Conservation (phyloP, 495 filamentous ascomycete genomes). For the Talaromyces nanjingensis region DNA sequence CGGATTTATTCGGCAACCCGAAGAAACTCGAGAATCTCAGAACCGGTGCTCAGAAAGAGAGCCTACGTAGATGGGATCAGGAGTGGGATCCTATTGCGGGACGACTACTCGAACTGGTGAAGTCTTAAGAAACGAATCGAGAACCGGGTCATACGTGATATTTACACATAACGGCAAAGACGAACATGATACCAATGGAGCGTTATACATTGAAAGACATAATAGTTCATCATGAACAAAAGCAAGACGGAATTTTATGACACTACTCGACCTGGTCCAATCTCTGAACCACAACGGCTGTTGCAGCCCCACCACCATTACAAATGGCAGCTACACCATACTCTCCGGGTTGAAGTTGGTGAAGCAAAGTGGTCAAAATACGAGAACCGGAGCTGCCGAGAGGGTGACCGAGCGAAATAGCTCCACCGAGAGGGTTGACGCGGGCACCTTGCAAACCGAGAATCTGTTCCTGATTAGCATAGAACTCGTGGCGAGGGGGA, state of each 20-base stretch:
- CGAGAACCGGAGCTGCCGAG: conserved; percentile 89
- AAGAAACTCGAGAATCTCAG: conserved; percentile 54
- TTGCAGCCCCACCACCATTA: conserved; percentile 90
- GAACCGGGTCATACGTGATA: neutral
- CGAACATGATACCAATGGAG: neutral
- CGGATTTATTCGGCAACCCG: conserved; percentile 51
- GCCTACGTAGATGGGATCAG: conserved; percentile 78
- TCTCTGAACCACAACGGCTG: conserved; percentile 86
- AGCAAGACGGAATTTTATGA: neutral
- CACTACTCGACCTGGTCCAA: conserved; percentile 55
- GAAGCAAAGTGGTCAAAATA: conserved; percentile 83
- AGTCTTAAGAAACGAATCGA: neutral
- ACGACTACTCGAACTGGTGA: conserved; percentile 54
- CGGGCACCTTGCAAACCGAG: conserved; percentile 67
- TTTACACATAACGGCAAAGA: neutral
- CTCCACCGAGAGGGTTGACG: conserved; percentile 85
- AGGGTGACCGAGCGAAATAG: conserved; percentile 90
- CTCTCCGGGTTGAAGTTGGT: conserved; percentile 83
- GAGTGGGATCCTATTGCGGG: conserved; percentile 84
- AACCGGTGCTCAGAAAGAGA: conserved; percentile 69
- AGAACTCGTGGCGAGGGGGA: neutral
- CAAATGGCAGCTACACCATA: conserved; percentile 95
- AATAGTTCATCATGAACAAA: neutral
- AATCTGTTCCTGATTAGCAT: conserved; percentile 45
- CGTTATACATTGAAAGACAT: conserved; percentile 1